Evolutionary conservation across 352 stramenopile genomes (phyloP).

Genomic region (Pythium chondricola): DNA sequence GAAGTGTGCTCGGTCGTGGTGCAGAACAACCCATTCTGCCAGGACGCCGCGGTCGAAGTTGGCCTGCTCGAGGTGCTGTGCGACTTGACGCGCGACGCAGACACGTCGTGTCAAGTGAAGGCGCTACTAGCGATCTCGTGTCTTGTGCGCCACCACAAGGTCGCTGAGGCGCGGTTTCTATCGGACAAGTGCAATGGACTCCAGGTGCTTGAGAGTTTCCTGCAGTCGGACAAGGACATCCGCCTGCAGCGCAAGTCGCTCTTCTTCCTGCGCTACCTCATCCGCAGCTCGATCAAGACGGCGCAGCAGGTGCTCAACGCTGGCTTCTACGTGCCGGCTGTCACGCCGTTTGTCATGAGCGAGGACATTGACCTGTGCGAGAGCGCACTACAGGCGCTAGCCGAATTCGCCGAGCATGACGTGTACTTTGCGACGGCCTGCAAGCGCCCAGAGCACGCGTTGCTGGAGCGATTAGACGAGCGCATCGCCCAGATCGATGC

Average conservation of each 20-base stretch:
- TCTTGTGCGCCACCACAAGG: conserved; percentile 66
- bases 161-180: conserved; percentile 55
- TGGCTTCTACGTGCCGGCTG: conserved; percentile 42
- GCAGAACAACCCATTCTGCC: conserved; percentile 84
- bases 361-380: conserved; percentile 82
- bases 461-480: conserved; percentile 41
- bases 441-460: conserved; percentile 36
- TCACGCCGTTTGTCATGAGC: conserved; percentile 38
- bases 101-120: conserved; percentile 72
- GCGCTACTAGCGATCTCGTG: conserved; percentile 78
- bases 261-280: conserved; percentile 80
- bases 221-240: conserved; percentile 44
- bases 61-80: conserved; percentile 68
- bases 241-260: conserved; percentile 77
- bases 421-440: conserved; percentile 51
- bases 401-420: conserved; percentile 58
- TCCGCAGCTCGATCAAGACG: conserved; percentile 49
- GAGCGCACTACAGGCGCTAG: conserved; percentile 59
- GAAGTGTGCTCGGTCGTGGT: conserved; percentile 79
- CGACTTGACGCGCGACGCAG: conserved; percentile 34
- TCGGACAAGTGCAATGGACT: conserved; percentile 51
- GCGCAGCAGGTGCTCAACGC: conserved; percentile 37
- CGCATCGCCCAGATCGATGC: conserved; percentile 58
- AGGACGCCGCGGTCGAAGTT: conserved; percentile 58
- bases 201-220: conserved; percentile 42